phyloP scores from a whole-genome alignment of 148 eudicot species.

The Heliosperma pusillum region DNA sequence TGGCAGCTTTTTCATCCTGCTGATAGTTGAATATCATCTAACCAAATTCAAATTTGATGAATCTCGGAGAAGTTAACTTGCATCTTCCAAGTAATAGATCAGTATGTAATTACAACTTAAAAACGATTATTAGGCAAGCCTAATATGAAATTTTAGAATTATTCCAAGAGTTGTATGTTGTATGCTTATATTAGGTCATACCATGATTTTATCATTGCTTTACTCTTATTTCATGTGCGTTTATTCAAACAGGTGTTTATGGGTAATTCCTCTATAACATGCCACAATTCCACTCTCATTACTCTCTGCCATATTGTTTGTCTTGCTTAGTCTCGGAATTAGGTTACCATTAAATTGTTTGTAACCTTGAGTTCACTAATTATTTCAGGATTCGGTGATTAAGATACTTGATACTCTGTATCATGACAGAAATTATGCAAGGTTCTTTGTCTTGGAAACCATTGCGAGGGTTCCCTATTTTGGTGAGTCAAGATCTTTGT shows the following conservation, averaged over 20 bases:
- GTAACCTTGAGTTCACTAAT: constrained; percentile 18
- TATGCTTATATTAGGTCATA: background rate
- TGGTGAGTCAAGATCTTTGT: constrained; percentile 53
- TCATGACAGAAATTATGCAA: constrained; percentile 75
- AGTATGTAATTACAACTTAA: background rate
- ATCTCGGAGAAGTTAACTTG: background rate
- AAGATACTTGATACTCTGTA: constrained; percentile 90
- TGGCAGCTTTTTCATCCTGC: background rate
- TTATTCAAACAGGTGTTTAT: background rate
- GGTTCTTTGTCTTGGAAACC: constrained; percentile 95
- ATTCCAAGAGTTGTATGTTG: background rate
- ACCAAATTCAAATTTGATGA: background rate
- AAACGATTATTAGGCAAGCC: background rate
- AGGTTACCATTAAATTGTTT: background rate
- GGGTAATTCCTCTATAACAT: background rate
- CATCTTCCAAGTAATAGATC: constrained; percentile 1
- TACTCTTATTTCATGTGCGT: background rate
- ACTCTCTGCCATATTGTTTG: background rate
- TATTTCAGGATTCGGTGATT: constrained; percentile 83
- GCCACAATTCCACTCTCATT: background rate
- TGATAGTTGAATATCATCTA: background rate
- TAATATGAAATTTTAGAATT: background rate
- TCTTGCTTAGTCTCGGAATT: constrained; percentile 5
- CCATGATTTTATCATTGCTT: background rate
- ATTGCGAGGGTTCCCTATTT: constrained; percentile 98